These are phyloP conservation scores for Eimeria sp. DNA, from an alignment of 169 alveolate species.

Conservation along the genomic window DNA sequence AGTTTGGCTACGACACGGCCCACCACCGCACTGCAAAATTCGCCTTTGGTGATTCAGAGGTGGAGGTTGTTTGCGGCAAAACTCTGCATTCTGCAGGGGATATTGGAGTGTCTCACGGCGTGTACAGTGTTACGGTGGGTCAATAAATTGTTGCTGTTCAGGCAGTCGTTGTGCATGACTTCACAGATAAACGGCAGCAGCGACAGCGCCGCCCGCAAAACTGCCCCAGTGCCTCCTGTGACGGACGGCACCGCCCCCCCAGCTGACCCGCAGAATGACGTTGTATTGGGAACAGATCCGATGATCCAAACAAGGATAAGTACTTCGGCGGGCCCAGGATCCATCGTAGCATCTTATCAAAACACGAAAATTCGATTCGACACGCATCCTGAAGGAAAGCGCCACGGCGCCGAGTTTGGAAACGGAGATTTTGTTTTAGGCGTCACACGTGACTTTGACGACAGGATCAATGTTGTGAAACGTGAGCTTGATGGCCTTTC, in stretches of 20 bases:
- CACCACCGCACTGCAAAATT: conserved; percentile 26
- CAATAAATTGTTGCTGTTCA: background rate
- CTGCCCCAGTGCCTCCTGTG: conserved; percentile 1
- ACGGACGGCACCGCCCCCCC: background rate
- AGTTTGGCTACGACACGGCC: conserved; percentile 36
- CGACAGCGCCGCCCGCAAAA: conserved; percentile 11
- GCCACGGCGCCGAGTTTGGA: conserved; percentile 56
- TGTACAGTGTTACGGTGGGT: conserved; percentile 23
- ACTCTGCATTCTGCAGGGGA: conserved; percentile 42
- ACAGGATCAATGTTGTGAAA: conserved; percentile 30
- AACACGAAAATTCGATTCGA: background rate
- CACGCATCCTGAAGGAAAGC: conserved; percentile 31
- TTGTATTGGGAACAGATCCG: conserved; percentile 3
- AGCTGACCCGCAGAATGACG: background rate
- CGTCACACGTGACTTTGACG: conserved; percentile 69
- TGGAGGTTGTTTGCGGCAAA: conserved; percentile 7
- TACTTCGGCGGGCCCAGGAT: conserved; percentile 19
- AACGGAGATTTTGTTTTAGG: conserved; percentile 12
- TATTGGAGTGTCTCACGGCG: conserved; percentile 50
- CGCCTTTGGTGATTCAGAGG: conserved; percentile 19
- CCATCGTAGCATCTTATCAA: conserved; percentile 28
- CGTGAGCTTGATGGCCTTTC: conserved; percentile 9
- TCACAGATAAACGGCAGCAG: conserved; percentile 1
- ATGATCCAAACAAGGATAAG: background rate
- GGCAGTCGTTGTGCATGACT: background rate